Conservation (phyloP, 2,329 filamentous ascomycete genomes). For the Cytospora chrysosperma region DNA sequence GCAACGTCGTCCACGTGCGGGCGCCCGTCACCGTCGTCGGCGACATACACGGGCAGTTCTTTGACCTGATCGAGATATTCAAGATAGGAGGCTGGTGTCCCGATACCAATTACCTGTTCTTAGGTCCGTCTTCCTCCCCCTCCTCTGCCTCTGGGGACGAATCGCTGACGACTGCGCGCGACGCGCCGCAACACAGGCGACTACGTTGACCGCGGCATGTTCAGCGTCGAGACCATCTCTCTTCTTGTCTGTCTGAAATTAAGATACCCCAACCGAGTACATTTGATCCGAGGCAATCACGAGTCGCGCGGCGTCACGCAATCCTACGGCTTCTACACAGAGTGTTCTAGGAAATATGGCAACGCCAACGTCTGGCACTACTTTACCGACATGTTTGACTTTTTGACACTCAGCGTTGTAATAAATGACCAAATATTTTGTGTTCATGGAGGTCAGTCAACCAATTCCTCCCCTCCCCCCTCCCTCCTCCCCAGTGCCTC, state of each 20-base stretch:
- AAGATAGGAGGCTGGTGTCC: slow-evolving; percentile 96
- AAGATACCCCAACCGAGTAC: slow-evolving; percentile 91
- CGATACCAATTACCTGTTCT: slow-evolving; percentile 96
- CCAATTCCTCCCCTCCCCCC: background rate
- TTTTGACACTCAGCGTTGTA: slow-evolving; percentile 91
- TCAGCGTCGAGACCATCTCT: slow-evolving; percentile 98
- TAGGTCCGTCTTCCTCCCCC: slow-evolving; percentile 57
- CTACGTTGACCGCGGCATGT: slow-evolving; percentile 97
- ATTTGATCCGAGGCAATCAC: slow-evolving; percentile 96
- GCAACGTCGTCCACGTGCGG: slow-evolving; percentile 96
- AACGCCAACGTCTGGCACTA: slow-evolving; percentile 99
- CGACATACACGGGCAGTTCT: slow-evolving; percentile 98
- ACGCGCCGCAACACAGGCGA: slow-evolving; percentile 76
- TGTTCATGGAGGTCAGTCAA: slow-evolving; percentile 77
- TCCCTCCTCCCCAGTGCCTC: too few relatives aligned
- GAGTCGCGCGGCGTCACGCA: slow-evolving; percentile 97
- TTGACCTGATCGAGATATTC: slow-evolving; percentile 98
- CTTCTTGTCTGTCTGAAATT: slow-evolving; percentile 96
- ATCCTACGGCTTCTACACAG: slow-evolving; percentile 98
- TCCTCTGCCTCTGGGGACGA: background rate
- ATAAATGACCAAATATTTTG: slow-evolving; percentile 99
- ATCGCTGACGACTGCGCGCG: slow-evolving; percentile 13
- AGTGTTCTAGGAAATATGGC: slow-evolving; percentile 96
- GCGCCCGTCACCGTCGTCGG: slow-evolving; percentile 96
- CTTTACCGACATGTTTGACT: slow-evolving; percentile 99